Percentiles rank a stretch among this genome's conserved stretches.
Evolutionary conservation across 345 rosid species (phyloP).

Genomic region (Turnera subulata): DNA sequence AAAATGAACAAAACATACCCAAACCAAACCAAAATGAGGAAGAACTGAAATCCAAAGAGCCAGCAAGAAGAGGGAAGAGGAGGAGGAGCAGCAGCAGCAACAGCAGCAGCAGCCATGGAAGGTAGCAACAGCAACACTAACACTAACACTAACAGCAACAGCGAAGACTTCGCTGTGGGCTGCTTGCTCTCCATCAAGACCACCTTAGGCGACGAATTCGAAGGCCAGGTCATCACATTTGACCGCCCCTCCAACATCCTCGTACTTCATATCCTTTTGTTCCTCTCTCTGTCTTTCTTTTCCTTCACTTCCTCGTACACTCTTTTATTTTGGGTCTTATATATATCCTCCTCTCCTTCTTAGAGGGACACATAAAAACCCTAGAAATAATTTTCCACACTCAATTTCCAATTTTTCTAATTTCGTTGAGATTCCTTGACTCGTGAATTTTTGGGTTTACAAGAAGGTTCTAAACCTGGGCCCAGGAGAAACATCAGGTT

Average conservation of each 20-base stretch:
- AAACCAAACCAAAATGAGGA: too few relatives aligned
- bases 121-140: constrained; percentile 13
- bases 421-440: constrained; percentile 35
- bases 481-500: constrained; percentile 55
- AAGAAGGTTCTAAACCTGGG: constrained; percentile 59
- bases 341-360: too few relatives aligned
- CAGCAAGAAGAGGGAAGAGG: too few relatives aligned
- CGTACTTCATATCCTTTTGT: constrained; percentile 83
- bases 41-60: neutral
- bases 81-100: neutral
- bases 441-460: constrained; percentile 38
- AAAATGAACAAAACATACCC: too few relatives aligned
- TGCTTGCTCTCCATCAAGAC: constrained; percentile 82
- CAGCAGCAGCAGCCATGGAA: constrained; percentile 24
- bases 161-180: constrained; percentile 79
- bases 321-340: too few relatives aligned
- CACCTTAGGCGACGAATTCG: constrained; percentile 86
- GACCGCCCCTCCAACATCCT: constrained; percentile 91
- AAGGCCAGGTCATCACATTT: constrained; percentile 83
- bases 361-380: neutral
- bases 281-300: neutral
- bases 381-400: neutral
- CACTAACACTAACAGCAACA: too few relatives aligned
- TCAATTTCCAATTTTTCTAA: neutral
- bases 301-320: too few relatives aligned